Evolutionary conservation across 192 early-diverging fungal genomes (phyloP).

Genomic region (Funneliformis geosporum): DNA sequence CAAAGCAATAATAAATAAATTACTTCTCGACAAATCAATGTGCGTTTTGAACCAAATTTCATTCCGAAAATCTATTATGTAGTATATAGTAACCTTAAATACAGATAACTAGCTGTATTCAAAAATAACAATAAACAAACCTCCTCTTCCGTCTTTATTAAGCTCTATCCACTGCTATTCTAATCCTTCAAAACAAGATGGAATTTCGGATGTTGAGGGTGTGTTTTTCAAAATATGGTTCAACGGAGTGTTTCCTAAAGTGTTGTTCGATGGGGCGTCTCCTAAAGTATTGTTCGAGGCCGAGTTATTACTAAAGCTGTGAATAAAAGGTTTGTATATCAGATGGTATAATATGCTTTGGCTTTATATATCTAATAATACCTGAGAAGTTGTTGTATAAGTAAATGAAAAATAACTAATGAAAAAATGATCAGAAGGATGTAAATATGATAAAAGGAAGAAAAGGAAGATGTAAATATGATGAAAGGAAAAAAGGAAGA

Average conservation of each 20-base stretch:
- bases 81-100: background rate
- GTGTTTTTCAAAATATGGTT: too few species aligned
- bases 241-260: too few species aligned
- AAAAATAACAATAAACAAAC: background rate
- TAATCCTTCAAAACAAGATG: background rate
- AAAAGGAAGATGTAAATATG: background rate
- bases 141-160: too few species aligned
- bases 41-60: background rate
- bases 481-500: background rate
- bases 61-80: background rate
- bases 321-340: background rate
- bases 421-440: background rate
- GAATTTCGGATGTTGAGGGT: too few species aligned
- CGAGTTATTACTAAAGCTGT: background rate
- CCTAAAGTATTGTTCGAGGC: too few species aligned
- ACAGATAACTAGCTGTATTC: background rate
- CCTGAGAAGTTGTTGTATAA: too few species aligned
- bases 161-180: background rate
- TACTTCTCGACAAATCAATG: background rate
- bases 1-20: background rate
- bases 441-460: too few species aligned
- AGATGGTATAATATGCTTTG: too few species aligned
- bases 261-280: too few species aligned
- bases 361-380: too few species aligned
- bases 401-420: background rate